Evolutionary conservation across 352 stramenopile genomes (phyloP).

Genomic region (Phytophthora boehmeriae): DNA sequence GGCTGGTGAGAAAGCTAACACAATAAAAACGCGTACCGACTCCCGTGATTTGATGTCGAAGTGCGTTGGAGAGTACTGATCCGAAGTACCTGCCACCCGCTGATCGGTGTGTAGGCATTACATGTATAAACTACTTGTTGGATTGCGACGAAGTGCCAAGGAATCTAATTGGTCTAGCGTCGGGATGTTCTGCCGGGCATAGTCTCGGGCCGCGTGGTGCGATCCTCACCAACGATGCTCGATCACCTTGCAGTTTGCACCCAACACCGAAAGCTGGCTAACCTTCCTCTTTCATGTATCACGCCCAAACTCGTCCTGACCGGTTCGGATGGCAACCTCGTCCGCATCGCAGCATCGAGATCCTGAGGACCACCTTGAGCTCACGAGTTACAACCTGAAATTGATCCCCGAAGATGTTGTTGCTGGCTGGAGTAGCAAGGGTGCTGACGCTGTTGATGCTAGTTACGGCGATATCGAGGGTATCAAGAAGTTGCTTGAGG

Average conservation of each 20-base stretch:
- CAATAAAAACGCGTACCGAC: neutral
- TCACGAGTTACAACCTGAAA: constrained; percentile 37
- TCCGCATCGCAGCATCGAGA: constrained; percentile 31
- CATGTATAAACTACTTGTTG: neutral
- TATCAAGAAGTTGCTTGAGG: constrained; percentile 32
- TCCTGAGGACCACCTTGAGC: constrained; percentile 24
- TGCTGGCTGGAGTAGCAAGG: constrained; percentile 16
- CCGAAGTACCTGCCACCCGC: neutral
- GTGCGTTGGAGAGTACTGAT: neutral
- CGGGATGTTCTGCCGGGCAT: too few species aligned
- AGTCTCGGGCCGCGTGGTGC: too few species aligned
- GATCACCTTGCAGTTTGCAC: constrained; percentile 10
- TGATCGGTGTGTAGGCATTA: neutral
- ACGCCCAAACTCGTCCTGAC: constrained; percentile 40
- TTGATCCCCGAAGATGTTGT: constrained; percentile 20
- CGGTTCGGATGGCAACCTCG: constrained; percentile 32
- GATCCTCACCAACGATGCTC: neutral
- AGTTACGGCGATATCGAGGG: constrained; percentile 30
- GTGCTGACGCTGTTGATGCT: constrained; percentile 15
- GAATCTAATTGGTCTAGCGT: neutral
- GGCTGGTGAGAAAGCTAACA: too few species aligned
- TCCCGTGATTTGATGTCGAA: too few species aligned
- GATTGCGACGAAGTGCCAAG: neutral
- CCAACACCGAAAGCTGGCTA: constrained; percentile 1
- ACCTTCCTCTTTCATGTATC: neutral